phyloP scores from a whole-genome alignment of 768 basidiomycete species.

The Boletus pseudo-olivaceus region DNA sequence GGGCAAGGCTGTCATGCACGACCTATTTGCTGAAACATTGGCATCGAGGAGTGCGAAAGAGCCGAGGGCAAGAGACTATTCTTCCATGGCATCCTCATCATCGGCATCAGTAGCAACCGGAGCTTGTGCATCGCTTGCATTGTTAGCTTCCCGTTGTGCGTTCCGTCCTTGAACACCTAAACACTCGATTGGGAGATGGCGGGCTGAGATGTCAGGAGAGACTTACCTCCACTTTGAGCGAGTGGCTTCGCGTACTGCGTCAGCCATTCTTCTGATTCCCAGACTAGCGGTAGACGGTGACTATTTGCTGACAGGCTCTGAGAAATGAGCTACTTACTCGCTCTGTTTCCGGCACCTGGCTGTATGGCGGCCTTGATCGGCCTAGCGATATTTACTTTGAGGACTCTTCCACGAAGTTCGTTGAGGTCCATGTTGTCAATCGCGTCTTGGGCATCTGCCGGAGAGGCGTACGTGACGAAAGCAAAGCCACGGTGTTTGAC shows the following conservation, averaged over 20 bases:
- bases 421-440: constrained; percentile 99
- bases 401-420: constrained; percentile 70
- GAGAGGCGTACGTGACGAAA: constrained; percentile 80
- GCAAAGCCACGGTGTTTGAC: constrained; percentile 91
- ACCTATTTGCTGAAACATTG: neutral
- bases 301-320: neutral
- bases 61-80: constrained; percentile 34
- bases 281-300: constrained; percentile 51
- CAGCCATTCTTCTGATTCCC: constrained; percentile 96
- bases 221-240: constrained; percentile 66
- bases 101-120: constrained; percentile 31
- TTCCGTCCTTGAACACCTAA: constrained; percentile 56
- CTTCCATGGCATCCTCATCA: constrained; percentile 63
- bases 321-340: constrained; percentile 47
- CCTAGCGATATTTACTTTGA: constrained; percentile 82
- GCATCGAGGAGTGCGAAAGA: neutral
- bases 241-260: constrained; percentile 76
- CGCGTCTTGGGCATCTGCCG: constrained; percentile 88
- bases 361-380: constrained; percentile 72
- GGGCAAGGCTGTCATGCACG: neutral
- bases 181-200: constrained; percentile 1
- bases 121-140: constrained; percentile 17
- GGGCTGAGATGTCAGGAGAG: constrained; percentile 1
- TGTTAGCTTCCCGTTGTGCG: constrained; percentile 27
- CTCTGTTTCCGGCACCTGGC: constrained; percentile 64